Evolutionary conservation across 2,329 filamentous ascomycete genomes (phyloP).

Genomic region (Diplodia intermedia): DNA sequence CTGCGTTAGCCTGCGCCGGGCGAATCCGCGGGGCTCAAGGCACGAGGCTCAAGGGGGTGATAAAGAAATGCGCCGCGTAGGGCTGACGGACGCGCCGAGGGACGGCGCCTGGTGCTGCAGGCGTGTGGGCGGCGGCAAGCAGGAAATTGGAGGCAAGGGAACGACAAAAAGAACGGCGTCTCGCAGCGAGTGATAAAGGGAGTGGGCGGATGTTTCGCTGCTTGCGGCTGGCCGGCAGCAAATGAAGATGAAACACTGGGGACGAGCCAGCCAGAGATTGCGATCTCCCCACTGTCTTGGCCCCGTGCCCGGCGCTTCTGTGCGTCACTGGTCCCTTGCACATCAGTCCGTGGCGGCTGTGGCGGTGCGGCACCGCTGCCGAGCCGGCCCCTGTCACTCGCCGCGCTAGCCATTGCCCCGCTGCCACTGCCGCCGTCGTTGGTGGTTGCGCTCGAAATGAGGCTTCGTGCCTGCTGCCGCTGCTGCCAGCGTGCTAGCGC

Average conservation of each 20-base stretch:
- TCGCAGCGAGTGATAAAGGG: slow-evolving; percentile 27
- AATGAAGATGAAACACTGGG: slow-evolving; percentile 30
- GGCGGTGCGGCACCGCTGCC: slow-evolving; percentile 4
- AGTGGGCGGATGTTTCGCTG: slow-evolving; percentile 25
- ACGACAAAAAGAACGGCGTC: slow-evolving; percentile 4
- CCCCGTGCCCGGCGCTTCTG: slow-evolving; percentile 9
- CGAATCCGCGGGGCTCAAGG: slow-evolving; percentile 11
- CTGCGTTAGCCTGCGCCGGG: slow-evolving; percentile 13
- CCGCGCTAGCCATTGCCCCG: too few relatives aligned
- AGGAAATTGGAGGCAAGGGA: slow-evolving; percentile 24
- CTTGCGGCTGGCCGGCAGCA: slow-evolving; percentile 27
- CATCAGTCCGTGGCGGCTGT: slow-evolving; percentile 23
- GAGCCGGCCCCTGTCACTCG: slow-evolving; percentile 4
- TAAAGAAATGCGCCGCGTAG: slow-evolving; percentile 14
- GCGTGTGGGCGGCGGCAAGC: neutral
- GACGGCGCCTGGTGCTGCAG: slow-evolving; percentile 8
- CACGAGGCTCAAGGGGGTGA: slow-evolving; percentile 14
- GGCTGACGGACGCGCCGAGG: slow-evolving; percentile 20
- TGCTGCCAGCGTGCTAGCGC: neutral
- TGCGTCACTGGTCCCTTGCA: slow-evolving; percentile 26
- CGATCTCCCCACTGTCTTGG: slow-evolving; percentile 23
- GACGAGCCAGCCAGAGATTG: slow-evolving; percentile 27
- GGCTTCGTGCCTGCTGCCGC: neutral
- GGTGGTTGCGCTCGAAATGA: slow-evolving; percentile 4
- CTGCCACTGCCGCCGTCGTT: neutral